Percentiles rank a stretch among this genome's conserved stretches.
Evolutionary conservation across 2,329 filamentous ascomycete species (phyloP).

Genomic region (Harringtonia aguacate): DNA sequence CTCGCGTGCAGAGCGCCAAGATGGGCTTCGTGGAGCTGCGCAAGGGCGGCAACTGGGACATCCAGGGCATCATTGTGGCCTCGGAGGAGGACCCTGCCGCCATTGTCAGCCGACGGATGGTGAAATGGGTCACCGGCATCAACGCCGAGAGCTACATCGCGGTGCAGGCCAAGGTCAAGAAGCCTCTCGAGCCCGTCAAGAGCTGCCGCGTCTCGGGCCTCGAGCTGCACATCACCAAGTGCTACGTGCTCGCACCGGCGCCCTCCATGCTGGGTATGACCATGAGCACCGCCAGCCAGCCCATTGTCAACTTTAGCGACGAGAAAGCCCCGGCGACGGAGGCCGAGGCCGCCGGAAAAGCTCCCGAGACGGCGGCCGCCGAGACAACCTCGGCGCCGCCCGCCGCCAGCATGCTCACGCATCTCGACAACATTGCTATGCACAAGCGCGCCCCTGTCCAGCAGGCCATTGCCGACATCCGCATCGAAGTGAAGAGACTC

Average conservation of each 20-base stretch:
- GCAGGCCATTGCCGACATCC: constrained; percentile 60
- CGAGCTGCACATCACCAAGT: constrained; percentile 82
- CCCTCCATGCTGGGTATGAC: constrained; percentile 47
- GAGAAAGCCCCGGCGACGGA: constrained; percentile 32
- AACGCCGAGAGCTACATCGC: constrained; percentile 73
- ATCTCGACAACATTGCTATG: constrained; percentile 85
- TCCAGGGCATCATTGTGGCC: constrained; percentile 70
- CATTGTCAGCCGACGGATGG: constrained; percentile 72
- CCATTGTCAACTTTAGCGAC: constrained; percentile 48
- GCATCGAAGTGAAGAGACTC: constrained; percentile 28
- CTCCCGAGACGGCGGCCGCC: constrained; percentile 17
- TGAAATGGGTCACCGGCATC: constrained; percentile 74
- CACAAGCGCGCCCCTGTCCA: constrained; percentile 87
- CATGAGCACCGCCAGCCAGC: constrained; percentile 42
- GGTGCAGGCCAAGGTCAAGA: constrained; percentile 71
- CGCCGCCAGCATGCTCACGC: constrained; percentile 69
- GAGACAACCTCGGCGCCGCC: constrained; percentile 37
- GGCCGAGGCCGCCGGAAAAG: constrained; percentile 20
- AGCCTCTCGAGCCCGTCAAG: constrained; percentile 79
- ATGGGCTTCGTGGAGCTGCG: constrained; percentile 83
- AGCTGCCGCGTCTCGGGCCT: constrained; percentile 69
- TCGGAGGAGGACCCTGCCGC: constrained; percentile 49
- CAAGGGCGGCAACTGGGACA: constrained; percentile 61
- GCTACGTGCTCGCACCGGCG: constrained; percentile 62
- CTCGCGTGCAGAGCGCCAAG: constrained; percentile 79